A percentile compares a stretch with the other conserved stretches of the same genome.
Evolutionary conservation across 2,329 filamentous ascomycete species (phyloP).

Genomic region (Aspergillus brunneoviolaceus): DNA sequence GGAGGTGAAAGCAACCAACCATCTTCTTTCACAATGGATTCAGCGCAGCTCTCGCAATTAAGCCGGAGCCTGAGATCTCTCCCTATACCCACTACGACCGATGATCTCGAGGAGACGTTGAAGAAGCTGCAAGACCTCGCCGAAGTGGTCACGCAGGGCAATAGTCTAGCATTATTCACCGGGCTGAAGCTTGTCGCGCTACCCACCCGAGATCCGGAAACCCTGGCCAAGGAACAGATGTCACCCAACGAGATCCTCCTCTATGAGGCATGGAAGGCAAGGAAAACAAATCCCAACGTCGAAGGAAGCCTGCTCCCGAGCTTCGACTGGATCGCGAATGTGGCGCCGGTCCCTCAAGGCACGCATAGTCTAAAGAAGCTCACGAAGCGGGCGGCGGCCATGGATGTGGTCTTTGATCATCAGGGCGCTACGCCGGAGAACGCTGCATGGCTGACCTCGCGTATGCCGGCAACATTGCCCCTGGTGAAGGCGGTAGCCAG

Average conservation of each 20-base stretch:
- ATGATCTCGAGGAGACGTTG: slow-evolving; percentile 19
- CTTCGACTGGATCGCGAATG: slow-evolving; percentile 21
- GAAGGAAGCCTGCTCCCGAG: slow-evolving; percentile 1
- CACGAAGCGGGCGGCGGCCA: slow-evolving; percentile 19
- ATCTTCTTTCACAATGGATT: not conserved
- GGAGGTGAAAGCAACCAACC: not conserved
- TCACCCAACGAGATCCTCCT: slow-evolving; percentile 9
- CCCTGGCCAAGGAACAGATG: slow-evolving; percentile 17
- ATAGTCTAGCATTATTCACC: slow-evolving; percentile 24
- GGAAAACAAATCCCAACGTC: not conserved
- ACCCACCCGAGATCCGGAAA: slow-evolving; percentile 11
- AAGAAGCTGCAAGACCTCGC: slow-evolving; percentile 20
- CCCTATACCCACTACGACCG: slow-evolving; percentile 15
- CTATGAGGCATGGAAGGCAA: slow-evolving; percentile 21
- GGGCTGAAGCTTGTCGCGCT: slow-evolving; percentile 15
- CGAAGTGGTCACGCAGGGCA: slow-evolving; percentile 14
- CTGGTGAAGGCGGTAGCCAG: slow-evolving; percentile 27
- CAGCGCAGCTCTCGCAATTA: slow-evolving; percentile 4
- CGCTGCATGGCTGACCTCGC: slow-evolving; percentile 25
- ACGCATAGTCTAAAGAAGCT: slow-evolving; percentile 21
- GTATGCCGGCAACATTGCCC: slow-evolving; percentile 16
- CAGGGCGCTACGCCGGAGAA: slow-evolving; percentile 25
- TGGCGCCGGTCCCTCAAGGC: slow-evolving; percentile 17
- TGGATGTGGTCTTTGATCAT: slow-evolving; percentile 23
- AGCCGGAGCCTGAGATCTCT: slow-evolving; percentile 12